Evolutionary conservation across 208 protist species (phyloP).

Genomic region (Novymonas esmeraldas): DNA sequence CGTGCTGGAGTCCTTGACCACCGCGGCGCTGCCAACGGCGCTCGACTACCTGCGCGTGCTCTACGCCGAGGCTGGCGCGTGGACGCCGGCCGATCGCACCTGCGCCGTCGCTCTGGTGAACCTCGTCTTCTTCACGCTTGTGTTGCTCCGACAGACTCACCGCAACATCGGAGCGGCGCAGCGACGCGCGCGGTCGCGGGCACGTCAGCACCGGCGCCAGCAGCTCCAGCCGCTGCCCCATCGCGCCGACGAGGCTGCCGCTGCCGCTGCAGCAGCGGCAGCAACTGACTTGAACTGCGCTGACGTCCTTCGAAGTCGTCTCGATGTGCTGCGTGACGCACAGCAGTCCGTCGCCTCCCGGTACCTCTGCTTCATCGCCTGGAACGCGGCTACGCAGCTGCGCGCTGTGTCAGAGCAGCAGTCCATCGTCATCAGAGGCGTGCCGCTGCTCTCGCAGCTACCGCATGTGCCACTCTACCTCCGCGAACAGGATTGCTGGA

Average conservation of each 20-base stretch:
- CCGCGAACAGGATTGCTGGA: constrained; percentile 36
- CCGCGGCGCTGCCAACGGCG: constrained; percentile 25
- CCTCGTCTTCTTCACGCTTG: constrained; percentile 43
- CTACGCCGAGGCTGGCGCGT: constrained; percentile 15
- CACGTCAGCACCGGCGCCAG: background rate
- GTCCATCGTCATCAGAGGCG: constrained; percentile 19
- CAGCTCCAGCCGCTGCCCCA: background rate
- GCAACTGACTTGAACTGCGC: background rate
- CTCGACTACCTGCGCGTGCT: constrained; percentile 38
- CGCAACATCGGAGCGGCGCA: constrained; percentile 2
- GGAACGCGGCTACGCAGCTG: constrained; percentile 47
- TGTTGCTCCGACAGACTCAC: constrained; percentile 28
- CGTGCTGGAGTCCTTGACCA: constrained; percentile 36
- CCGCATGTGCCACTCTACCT: constrained; percentile 39
- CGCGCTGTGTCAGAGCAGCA: constrained; percentile 25
- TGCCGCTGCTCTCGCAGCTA: constrained; percentile 31
- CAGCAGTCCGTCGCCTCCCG: constrained; percentile 15
- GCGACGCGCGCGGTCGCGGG: too few relatives aligned
- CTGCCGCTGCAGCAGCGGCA: background rate
- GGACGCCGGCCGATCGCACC: constrained; percentile 13
- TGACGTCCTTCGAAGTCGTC: constrained; percentile 1
- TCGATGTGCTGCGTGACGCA: constrained; percentile 10
- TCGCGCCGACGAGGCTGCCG: background rate
- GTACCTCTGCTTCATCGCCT: constrained; percentile 36
- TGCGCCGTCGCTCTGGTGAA: constrained; percentile 37